phyloP scores from a whole-genome alignment of 2,329 filamentous ascomycete genomes.

The Aspergillus felis region DNA sequence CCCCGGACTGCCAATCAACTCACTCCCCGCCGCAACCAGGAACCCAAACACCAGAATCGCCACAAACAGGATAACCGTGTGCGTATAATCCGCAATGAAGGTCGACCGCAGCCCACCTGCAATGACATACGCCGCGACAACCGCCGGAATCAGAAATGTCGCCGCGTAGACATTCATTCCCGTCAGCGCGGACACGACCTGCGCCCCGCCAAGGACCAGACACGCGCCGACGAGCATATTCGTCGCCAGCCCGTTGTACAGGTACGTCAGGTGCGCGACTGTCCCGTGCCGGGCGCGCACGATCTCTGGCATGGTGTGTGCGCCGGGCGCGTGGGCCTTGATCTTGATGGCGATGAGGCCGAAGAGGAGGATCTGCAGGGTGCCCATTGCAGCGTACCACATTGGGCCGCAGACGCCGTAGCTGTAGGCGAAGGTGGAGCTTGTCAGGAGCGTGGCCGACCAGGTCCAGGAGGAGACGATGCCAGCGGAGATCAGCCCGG shows the following conservation, averaged over 20 bases:
- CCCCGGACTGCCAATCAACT: conserved; percentile 29
- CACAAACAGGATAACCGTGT: conserved; percentile 40
- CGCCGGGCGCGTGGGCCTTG: conserved; percentile 39
- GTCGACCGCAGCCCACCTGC: conserved; percentile 39
- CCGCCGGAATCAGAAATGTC: conserved; percentile 39
- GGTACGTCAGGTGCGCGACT: conserved; percentile 36
- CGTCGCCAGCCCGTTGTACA: conserved; percentile 39
- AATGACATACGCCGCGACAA: conserved; percentile 40
- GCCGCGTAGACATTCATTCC: conserved; percentile 43
- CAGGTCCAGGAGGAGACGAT: conserved; percentile 51
- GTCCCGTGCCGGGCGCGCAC: conserved; percentile 37
- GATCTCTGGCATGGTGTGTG: conserved; percentile 44
- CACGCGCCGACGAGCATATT: conserved; percentile 42
- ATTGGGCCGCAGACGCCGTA: conserved; percentile 42
- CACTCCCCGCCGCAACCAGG: conserved; percentile 29
- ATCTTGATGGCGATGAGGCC: conserved; percentile 41
- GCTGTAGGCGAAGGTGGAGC: conserved; percentile 40
- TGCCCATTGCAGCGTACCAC: conserved; percentile 42
- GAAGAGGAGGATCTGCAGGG: conserved; percentile 42
- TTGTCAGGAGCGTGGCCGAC: conserved; percentile 44
- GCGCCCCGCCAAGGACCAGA: conserved; percentile 37
- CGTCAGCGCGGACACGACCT: conserved; percentile 38
- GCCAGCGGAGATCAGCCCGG: conserved; percentile 45
- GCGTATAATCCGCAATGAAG: conserved; percentile 42
- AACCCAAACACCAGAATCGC: conserved; percentile 40